Conservation (phyloP, 2,329 filamentous ascomycete species). For the Penicillium sp. region DNA sequence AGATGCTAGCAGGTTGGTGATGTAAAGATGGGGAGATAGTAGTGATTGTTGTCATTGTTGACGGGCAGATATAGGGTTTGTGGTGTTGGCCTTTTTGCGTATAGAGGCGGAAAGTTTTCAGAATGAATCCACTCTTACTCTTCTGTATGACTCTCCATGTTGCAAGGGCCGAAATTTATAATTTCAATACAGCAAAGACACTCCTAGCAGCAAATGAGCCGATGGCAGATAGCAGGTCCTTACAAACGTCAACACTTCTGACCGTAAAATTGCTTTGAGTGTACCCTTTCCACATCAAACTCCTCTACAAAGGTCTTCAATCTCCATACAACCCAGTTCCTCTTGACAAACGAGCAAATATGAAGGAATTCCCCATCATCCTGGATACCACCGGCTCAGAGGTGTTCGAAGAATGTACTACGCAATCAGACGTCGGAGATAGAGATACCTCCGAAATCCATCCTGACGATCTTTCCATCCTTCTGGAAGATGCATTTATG, state of each 20-base stretch:
- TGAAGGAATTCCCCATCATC: constrained; percentile 3
- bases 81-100: neutral
- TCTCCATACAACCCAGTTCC: neutral
- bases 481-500: constrained; percentile 8
- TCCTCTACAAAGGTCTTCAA: neutral
- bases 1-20: constrained; percentile 17
- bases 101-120: neutral
- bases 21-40: neutral
- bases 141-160: neutral
- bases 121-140: neutral
- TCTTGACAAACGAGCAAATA: neutral
- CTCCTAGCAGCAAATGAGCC: neutral
- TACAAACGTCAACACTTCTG: neutral
- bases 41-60: neutral
- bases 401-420: neutral
- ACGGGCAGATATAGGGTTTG: neutral
- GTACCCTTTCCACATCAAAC: neutral
- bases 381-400: neutral
- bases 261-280: neutral
- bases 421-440: neutral
- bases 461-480: constrained; percentile 1
- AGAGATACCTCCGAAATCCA: neutral
- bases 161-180: neutral
- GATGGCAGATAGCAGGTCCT: neutral
- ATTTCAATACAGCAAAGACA: neutral